A percentile compares a stretch with the other conserved stretches of the same genome.
These are phyloP conservation scores for Fusarium sp. DNA, from an alignment of 2,329 filamentous ascomycete species.

Conservation along the genomic window DNA sequence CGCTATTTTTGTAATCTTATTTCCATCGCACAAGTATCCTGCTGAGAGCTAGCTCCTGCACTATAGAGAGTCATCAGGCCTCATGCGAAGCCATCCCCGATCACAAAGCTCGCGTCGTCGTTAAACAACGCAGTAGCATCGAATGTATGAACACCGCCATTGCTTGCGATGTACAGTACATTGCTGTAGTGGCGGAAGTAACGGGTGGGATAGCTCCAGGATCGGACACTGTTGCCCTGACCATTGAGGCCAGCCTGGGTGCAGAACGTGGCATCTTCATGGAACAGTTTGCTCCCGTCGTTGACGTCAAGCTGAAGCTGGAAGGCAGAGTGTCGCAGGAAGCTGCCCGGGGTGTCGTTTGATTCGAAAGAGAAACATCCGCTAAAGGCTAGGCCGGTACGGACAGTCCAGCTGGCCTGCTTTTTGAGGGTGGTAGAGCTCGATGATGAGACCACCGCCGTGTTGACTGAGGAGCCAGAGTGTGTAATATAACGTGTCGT, in stretches of 20 bases:
- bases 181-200: constrained; percentile 21
- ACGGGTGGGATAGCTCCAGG: constrained; percentile 24
- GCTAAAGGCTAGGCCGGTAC: constrained; percentile 17
- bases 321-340: constrained; percentile 8
- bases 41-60: background rate
- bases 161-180: background rate
- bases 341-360: constrained; percentile 17
- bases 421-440: constrained; percentile 9
- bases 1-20: background rate
- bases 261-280: constrained; percentile 23
- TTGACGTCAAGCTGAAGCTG: background rate
- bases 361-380: constrained; percentile 23
- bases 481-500: constrained; percentile 14
- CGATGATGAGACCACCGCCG: constrained; percentile 7
- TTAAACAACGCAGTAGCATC: constrained; percentile 2
- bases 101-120: constrained; percentile 13
- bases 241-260: constrained; percentile 16
- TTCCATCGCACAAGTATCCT: background rate
- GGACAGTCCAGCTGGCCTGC: constrained; percentile 22
- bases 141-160: constrained; percentile 19
- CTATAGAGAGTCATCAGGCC: background rate
- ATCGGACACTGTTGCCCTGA: constrained; percentile 4
- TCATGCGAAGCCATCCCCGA: background rate
- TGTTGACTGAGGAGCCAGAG: constrained; percentile 13
- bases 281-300: constrained; percentile 14